A percentile compares a stretch with the other conserved stretches of the same genome.
Conservation (phyloP, 345 rosid species). For the Moricandia moricandioides region DNA sequence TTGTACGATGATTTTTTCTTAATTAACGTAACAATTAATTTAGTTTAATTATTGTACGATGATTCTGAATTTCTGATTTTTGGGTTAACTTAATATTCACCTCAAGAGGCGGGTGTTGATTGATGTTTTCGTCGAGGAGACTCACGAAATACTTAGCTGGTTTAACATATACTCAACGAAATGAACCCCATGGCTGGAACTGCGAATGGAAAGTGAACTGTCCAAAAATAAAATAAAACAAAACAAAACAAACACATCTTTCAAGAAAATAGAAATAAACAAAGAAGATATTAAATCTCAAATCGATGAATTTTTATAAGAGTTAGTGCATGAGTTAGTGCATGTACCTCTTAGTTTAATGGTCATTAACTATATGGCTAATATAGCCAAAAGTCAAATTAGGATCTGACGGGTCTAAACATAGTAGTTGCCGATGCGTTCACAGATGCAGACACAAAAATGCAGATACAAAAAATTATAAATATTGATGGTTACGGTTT, state of each 20-base stretch:
- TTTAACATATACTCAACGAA: no score
- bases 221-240: neutral
- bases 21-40: neutral
- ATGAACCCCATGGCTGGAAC: neutral
- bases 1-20: neutral
- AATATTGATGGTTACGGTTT: no score
- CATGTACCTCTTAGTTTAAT: conserved; percentile 13
- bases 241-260: neutral
- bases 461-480: no score
- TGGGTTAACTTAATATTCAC: neutral
- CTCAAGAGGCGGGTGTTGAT: no score
- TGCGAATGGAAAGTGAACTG: neutral
- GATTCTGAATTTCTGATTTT: no score
- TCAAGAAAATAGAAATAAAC: neutral
- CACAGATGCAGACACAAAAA: no score
- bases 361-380: conserved; percentile 11
- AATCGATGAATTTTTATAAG: conserved; percentile 25
- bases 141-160: neutral
- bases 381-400: conserved; percentile 22
- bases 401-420: neutral
- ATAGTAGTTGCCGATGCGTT: no score
- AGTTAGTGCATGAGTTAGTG: conserved; percentile 34
- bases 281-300: neutral
- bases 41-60: neutral
- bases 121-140: neutral